Evolutionary conservation across 2,329 filamentous ascomycete genomes (phyloP).

Genomic region (Paradendryphiella salina): DNA sequence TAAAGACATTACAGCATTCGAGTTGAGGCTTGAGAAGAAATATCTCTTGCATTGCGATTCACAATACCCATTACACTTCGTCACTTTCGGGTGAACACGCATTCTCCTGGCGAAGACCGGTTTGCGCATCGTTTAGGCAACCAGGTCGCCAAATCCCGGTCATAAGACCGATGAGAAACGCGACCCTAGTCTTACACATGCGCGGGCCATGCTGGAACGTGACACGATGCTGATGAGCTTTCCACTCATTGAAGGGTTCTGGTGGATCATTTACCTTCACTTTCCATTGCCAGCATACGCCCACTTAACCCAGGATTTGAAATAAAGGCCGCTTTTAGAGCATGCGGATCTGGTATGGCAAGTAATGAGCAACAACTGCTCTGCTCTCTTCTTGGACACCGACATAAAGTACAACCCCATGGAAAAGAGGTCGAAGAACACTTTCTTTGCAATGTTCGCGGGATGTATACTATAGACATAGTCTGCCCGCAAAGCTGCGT

Average conservation of each 20-base stretch:
- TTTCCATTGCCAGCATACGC: constrained; percentile 58
- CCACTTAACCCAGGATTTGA: constrained; percentile 51
- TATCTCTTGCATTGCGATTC: constrained; percentile 42
- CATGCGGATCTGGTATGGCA: constrained; percentile 50
- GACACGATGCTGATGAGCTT: constrained; percentile 53
- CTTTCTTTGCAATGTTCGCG: constrained; percentile 52
- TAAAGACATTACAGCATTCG: constrained; percentile 41
- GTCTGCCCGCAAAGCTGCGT: constrained; percentile 19
- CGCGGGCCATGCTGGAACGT: constrained; percentile 50
- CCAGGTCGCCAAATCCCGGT: constrained; percentile 35
- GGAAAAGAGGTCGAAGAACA: constrained; percentile 20
- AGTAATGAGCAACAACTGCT: constrained; percentile 53
- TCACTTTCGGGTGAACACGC: constrained; percentile 54
- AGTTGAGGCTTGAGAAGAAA: constrained; percentile 47
- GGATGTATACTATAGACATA: constrained; percentile 60
- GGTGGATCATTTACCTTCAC: constrained; percentile 51
- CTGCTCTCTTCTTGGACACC: constrained; percentile 40
- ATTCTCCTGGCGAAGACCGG: constrained; percentile 53
- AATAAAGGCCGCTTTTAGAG: constrained; percentile 40
- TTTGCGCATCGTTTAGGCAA: constrained; percentile 54
- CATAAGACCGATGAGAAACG: constrained; percentile 28
- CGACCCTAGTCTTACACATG: constrained; percentile 36
- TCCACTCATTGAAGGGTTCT: constrained; percentile 47
- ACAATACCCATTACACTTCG: constrained; percentile 45
- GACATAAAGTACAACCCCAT: constrained; percentile 19